Percentiles rank a stretch among this genome's conserved stretches.
Conservation (phyloP, 108 stramenopile species). For the Ochromonas danica region DNA sequence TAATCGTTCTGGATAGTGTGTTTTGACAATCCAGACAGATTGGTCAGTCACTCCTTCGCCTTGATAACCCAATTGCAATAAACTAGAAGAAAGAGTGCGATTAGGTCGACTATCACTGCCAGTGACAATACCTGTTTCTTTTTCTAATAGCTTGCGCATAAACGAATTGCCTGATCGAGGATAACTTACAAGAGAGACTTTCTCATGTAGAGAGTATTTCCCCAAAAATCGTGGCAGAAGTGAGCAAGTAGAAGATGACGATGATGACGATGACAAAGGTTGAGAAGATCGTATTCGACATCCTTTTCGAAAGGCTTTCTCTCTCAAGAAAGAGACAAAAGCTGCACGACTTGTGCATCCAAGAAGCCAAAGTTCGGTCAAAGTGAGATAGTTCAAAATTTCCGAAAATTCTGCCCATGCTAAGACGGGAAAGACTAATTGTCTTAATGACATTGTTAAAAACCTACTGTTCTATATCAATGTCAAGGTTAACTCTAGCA, state of each 20-base stretch:
- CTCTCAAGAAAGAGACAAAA: slow-evolving; percentile 22
- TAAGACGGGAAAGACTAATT: slow-evolving; percentile 1
- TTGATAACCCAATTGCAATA: slow-evolving; percentile 25
- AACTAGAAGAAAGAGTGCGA: slow-evolving; percentile 59
- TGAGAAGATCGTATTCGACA: neutral
- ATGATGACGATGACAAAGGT: neutral
- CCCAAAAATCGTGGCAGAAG: slow-evolving; percentile 20
- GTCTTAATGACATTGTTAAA: neutral
- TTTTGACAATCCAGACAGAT: slow-evolving; percentile 80
- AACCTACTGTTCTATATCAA: neutral
- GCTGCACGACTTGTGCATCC: neutral
- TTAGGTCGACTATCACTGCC: slow-evolving; percentile 82
- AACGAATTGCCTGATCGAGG: slow-evolving; percentile 84
- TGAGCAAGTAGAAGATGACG: no score
- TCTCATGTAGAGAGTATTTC: neutral
- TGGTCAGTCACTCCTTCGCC: slow-evolving; percentile 71
- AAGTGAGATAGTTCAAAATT: slow-evolving; percentile 18
- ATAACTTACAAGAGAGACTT: slow-evolving; percentile 68
- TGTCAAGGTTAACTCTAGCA: no score
- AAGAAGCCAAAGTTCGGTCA: neutral
- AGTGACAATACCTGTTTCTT: slow-evolving; percentile 71
- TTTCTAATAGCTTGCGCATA: slow-evolving; percentile 72
- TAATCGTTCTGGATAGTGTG: slow-evolving; percentile 88
- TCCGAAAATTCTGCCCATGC: slow-evolving; percentile 3
- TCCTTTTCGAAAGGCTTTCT: neutral